Evolutionary conservation across 495 filamentous ascomycete species (phyloP), one percentile per base, ranked within the genome.

Genomic region (Aspergillus wentii): DNA sequence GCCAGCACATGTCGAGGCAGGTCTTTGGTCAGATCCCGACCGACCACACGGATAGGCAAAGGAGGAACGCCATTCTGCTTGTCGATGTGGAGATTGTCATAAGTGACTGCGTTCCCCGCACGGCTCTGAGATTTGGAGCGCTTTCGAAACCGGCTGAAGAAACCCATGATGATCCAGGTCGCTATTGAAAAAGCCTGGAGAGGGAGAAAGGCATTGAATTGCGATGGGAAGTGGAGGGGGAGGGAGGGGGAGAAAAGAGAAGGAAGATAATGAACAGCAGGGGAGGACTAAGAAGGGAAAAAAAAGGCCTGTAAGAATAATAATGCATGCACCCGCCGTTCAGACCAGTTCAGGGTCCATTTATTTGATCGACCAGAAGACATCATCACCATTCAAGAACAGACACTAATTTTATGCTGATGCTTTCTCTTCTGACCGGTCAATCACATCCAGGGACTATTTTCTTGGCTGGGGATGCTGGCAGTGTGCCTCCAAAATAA

Each of bases 1-100:
- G 72, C 68, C 17, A 97, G 69, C 22, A 95, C 64, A 2, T 70
- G 54, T 8, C 61, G 49, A 7, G 88, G 82, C 1, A 95, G 70
- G 38, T 64, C 59, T 27, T 56, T 56, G 22, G 73, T 76, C 22
- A 47, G 56, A 51, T 81, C 71, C 19, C 46, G 59, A 37, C 54
- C 57, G 39, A 43, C 26, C 13, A 25, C 17, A 35, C 23, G 39
- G 43, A 41, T 23, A 48, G 53, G 49, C 46, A 44, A 33, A 26
- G 49, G 26, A 36, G 41, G 33, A 17, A 38, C 13, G 16, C 29
- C 28, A 16, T 42, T 33, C 3, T 8, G 27, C 29, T 5, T 30
- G 27, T 49, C 30, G 15, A 30, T 48, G 53, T 41, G 41, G 53
- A 52, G 43, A 33, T 48, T 35, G 9, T 53, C 46, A 36, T 49